These are phyloP conservation scores for Cryptosporidium parvum DNA, from an alignment of 169 alveolate species.

Conservation along the genomic window DNA sequence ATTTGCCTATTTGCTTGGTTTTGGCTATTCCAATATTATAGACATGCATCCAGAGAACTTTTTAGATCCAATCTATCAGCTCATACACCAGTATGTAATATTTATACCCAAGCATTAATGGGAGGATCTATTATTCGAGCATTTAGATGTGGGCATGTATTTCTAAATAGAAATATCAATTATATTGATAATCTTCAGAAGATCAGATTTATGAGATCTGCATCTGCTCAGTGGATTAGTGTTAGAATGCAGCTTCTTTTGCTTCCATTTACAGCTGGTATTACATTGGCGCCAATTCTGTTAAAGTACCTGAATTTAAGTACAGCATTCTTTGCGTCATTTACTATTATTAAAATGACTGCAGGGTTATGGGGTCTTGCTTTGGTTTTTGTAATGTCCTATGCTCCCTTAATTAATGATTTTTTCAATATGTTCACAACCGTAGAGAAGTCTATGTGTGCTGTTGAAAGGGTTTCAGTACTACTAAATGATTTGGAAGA, in stretches of 20 bases:
- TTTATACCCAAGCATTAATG: constrained; percentile 79
- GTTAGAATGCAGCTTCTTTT: constrained; percentile 60
- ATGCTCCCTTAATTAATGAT: constrained; percentile 61
- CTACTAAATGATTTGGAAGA: constrained; percentile 19
- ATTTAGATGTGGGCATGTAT: constrained; percentile 54
- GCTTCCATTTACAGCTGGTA: constrained; percentile 73
- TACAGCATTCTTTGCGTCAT: background rate
- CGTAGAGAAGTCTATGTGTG: constrained; percentile 74
- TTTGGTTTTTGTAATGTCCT: constrained; percentile 50
- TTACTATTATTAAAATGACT: constrained; percentile 4
- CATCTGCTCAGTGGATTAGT: constrained; percentile 68
- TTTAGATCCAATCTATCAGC: constrained; percentile 78
- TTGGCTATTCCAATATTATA: constrained; percentile 72
- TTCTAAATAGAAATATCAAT: constrained; percentile 16
- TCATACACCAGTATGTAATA: constrained; percentile 80
- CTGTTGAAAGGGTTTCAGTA: constrained; percentile 63
- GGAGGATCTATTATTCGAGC: constrained; percentile 79
- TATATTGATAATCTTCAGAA: constrained; percentile 52
- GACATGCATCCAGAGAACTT: constrained; percentile 79
- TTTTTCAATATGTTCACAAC: constrained; percentile 32
- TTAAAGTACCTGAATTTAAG: constrained; percentile 23
- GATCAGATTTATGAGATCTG: constrained; percentile 62
- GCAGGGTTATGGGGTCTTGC: constrained; percentile 75
- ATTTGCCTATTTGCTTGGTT: constrained; percentile 59
- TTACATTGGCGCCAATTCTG: constrained; percentile 39